phyloP scores from a whole-genome alignment of 257 asterid species.

The Scutellaria minor region DNA sequence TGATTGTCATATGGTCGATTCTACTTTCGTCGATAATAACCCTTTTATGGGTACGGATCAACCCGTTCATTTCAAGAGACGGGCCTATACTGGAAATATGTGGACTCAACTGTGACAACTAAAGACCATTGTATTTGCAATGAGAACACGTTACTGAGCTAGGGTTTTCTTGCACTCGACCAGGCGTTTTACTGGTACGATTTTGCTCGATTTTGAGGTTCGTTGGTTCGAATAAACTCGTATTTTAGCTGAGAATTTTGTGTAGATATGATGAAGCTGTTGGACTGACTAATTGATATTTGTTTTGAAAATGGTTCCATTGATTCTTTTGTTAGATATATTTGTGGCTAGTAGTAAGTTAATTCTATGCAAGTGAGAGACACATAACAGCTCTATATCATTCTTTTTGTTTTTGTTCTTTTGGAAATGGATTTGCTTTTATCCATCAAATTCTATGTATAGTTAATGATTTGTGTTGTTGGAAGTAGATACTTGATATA shows the following conservation, averaged over 20 bases:
- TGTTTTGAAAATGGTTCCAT: constrained; percentile 35
- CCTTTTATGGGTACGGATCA: constrained; percentile 77
- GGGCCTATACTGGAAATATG: constrained; percentile 78
- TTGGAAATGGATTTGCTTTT: too few species aligned
- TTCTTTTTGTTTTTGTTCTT: neutral
- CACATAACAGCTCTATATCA: neutral
- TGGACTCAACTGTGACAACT: constrained; percentile 74
- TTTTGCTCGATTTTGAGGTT: constrained; percentile 12
- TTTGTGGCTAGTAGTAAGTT: neutral
- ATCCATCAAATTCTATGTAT: too few species aligned
- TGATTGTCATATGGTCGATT: constrained; percentile 82
- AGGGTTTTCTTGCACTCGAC: too few species aligned
- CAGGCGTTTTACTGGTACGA: too few species aligned
- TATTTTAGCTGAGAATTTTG: constrained; percentile 6
- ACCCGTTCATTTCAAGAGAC: constrained; percentile 83
- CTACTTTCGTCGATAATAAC: constrained; percentile 72
- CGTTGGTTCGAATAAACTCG: neutral
- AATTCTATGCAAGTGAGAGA: neutral
- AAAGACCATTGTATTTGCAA: constrained; percentile 1
- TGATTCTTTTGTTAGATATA: constrained; percentile 41
- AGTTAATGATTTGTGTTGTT: too few species aligned
- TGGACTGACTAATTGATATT: constrained; percentile 28
- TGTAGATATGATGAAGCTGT: constrained; percentile 27
- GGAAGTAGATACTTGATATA: too few species aligned
- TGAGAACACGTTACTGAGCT: too few species aligned